Evolutionary conservation across 345 rosid species (phyloP).

Genomic region (Eucalyptus victrix): DNA sequence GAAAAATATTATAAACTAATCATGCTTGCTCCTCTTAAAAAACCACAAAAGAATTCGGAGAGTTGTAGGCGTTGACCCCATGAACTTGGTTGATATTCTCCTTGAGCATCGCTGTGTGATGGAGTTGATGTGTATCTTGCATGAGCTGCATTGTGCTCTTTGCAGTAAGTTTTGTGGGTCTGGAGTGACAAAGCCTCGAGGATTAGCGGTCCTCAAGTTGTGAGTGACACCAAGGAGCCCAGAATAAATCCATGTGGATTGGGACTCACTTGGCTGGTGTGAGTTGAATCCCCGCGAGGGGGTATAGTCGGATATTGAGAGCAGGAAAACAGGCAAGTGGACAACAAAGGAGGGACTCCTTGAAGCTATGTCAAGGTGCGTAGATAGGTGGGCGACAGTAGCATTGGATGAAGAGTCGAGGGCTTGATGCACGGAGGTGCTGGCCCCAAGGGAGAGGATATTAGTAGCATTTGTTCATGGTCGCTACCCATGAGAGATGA

Average conservation of each 20-base stretch:
- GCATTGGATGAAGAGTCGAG: no score
- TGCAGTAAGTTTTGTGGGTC: not conserved
- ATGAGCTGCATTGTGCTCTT: not conserved
- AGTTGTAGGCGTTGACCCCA: not conserved
- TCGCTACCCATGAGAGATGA: not conserved
- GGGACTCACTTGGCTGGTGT: not conserved
- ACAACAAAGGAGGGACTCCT: not conserved
- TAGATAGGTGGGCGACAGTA: not conserved
- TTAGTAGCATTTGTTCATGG: not conserved
- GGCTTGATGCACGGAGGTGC: not conserved
- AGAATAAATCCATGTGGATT: not conserved
- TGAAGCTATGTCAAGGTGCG: not conserved
- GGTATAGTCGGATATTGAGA: not conserved
- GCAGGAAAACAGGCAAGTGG: not conserved
- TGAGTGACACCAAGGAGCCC: not conserved
- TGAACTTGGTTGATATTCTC: not conserved
- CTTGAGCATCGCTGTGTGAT: not conserved
- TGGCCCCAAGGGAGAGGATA: not conserved
- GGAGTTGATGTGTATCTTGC: not conserved
- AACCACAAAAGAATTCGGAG: not conserved
- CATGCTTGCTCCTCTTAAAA: not conserved
- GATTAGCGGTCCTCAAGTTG: not conserved
- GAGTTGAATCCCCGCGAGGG: not conserved
- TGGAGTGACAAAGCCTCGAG: not conserved
- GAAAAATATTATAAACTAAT: not conserved